These are phyloP conservation scores for Hypoxylon perforatum DNA, from an alignment of 495 filamentous ascomycete genomes.

Conservation along the genomic window DNA sequence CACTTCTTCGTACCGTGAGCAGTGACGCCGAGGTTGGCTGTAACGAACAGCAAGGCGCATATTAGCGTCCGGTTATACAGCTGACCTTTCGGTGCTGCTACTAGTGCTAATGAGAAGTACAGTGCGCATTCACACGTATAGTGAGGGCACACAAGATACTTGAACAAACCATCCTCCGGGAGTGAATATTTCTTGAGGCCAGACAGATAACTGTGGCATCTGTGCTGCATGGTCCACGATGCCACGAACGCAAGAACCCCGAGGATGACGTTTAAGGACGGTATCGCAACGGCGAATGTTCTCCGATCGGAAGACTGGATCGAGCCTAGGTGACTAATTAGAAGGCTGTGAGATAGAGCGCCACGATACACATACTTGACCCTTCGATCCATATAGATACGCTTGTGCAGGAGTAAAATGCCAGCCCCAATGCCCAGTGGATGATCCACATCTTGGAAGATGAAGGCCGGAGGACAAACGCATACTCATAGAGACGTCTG, in stretches of 20 bases:
- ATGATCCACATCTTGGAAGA: conserved; percentile 80
- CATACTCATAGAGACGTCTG: conserved; percentile 79
- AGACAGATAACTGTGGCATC: conserved; percentile 82
- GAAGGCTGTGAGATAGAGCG: conserved; percentile 16
- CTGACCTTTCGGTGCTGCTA: conserved; percentile 72
- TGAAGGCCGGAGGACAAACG: conserved; percentile 70
- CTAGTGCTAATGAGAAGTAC: conserved; percentile 80
- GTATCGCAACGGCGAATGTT: conserved; percentile 50
- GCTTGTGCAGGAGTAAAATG: conserved; percentile 77
- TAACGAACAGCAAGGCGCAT: conserved; percentile 76
- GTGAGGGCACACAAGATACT: conserved; percentile 81
- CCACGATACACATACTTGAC: conserved; percentile 65
- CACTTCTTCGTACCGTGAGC: conserved; percentile 80
- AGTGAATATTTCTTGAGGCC: conserved; percentile 86
- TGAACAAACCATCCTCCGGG: conserved; percentile 74
- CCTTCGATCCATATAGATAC: conserved; percentile 90
- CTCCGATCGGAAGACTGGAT: conserved; percentile 40
- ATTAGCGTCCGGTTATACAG: conserved; percentile 79
- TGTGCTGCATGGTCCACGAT: conserved; percentile 81
- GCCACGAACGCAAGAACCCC: conserved; percentile 74
- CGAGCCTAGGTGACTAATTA: conserved; percentile 35
- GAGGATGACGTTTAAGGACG: conserved; percentile 68
- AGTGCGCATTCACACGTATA: conserved; percentile 89
- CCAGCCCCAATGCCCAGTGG: conserved; percentile 82
- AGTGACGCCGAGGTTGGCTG: conserved; percentile 82